Conservation (phyloP, 352 stramenopile species). For the Hyaloperonospora arabidopsidis region DNA sequence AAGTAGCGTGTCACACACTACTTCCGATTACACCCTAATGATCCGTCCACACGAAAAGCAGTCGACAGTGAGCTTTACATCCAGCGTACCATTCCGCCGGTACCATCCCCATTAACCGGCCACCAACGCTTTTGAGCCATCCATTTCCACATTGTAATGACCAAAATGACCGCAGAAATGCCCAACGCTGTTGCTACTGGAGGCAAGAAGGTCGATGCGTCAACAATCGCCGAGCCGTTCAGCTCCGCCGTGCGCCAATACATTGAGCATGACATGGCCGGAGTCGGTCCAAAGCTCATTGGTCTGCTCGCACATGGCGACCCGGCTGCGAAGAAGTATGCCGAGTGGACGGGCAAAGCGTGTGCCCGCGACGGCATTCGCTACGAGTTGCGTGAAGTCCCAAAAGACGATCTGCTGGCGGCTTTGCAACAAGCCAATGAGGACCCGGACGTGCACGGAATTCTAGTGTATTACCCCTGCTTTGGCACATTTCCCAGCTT, state of each 20-base stretch:
- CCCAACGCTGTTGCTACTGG: slow-evolving; percentile 7
- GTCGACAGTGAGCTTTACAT: too few species aligned
- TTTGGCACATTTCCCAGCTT: slow-evolving; percentile 95
- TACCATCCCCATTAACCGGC: too few species aligned
- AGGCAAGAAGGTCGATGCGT: slow-evolving; percentile 66
- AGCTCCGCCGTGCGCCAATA: slow-evolving; percentile 75
- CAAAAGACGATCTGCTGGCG: slow-evolving; percentile 91
- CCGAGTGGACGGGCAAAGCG: slow-evolving; percentile 94
- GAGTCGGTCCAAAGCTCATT: slow-evolving; percentile 81
- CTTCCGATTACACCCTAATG: too few species aligned
- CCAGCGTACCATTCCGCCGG: too few species aligned
- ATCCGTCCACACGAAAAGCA: too few species aligned
- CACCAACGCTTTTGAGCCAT: too few species aligned
- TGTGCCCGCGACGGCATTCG: slow-evolving; percentile 92
- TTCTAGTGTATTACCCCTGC: slow-evolving; percentile 98
- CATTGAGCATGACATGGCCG: slow-evolving; percentile 68
- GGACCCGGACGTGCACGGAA: slow-evolving; percentile 91
- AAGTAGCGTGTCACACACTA: too few species aligned
- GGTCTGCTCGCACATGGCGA: slow-evolving; percentile 93
- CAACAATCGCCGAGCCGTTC: slow-evolving; percentile 82
- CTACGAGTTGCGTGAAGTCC: slow-evolving; percentile 92
- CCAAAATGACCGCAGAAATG: slow-evolving; percentile 6
- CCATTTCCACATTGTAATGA: background rate
- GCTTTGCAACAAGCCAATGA: slow-evolving; percentile 90
- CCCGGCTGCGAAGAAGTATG: slow-evolving; percentile 92